Evolutionary conservation across 2,329 filamentous ascomycete genomes (phyloP), one percentile per base, ranked within the genome.

Genomic region (Verruconis gallopava): DNA sequence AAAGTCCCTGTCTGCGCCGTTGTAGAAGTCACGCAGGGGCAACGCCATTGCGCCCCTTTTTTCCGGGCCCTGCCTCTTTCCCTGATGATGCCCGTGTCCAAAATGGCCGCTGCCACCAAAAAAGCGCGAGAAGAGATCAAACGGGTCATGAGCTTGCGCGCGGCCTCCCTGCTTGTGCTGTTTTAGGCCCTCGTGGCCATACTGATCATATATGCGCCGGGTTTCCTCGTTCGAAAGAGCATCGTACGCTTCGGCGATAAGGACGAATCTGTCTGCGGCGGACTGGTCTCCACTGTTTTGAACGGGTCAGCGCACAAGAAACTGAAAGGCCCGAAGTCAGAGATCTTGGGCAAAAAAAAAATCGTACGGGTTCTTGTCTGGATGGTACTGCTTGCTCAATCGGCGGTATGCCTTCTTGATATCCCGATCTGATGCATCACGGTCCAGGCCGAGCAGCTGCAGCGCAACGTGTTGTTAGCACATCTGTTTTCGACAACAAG

Each of bases 41-140:
- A 96, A 69, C 35, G 73, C 71, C 20, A 98, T 73, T 46, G 81
- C 77, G 43, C 94, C 76, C 65, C 96, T 88, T 71, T 93, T 83
- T 57, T 93, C 85, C 40, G 81, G 88, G 0, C 91, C 91, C 21
- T 79, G 74, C 21, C 86, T 79, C 59, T 91, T 80, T 25, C 79
- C 30, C 80, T 4, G 71, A 67, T 38, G 78, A n/a, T 30, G 25
- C 9, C 25, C 76, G 52, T 81, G 66, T 13, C 81, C 81, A 49
- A 84, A 93, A 62, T 91, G 85, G 6, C 86, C 86, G 28, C 75
- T 81, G 17, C 89, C 89, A 48, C 91, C 91, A 57, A 98, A 98
- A 74, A 98, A 96, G 51, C 85, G 81, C 42, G 79, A 86, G 71
- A 98, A 98, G 33, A 98, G 69, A 61, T 98, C 91, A 58, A 96